phyloP scores from a whole-genome alignment of 768 basidiomycete species.

The Pleurotus djamor region DNA sequence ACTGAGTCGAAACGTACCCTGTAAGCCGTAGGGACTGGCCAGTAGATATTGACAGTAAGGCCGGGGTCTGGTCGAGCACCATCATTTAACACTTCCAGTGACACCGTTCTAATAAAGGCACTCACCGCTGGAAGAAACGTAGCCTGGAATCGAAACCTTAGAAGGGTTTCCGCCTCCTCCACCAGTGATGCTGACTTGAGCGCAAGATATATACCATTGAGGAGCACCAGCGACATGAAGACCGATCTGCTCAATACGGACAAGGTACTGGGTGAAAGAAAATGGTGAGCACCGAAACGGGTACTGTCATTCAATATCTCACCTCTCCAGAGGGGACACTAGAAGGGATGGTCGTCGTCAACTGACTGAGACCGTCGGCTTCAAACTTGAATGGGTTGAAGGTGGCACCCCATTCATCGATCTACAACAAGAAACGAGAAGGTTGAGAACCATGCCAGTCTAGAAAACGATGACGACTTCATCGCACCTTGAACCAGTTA shows the following conservation, averaged over 20 bases:
- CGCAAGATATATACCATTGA: conserved; percentile 48
- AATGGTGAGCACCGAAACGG: background rate
- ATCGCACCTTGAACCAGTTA: conserved; percentile 38
- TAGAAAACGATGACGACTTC: conserved; percentile 15
- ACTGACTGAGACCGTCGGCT: conserved; percentile 19
- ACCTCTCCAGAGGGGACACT: conserved; percentile 34
- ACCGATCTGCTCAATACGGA: conserved; percentile 38
- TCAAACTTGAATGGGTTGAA: conserved; percentile 26
- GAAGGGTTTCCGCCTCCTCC: conserved; percentile 40
- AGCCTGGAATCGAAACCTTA: conserved; percentile 50
- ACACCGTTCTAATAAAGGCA: background rate
- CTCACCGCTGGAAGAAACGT: conserved; percentile 34
- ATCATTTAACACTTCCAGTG: background rate
- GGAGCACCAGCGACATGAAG: conserved; percentile 44
- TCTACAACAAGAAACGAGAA: conserved; percentile 13
- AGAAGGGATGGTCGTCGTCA: conserved; percentile 31
- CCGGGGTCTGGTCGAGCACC: conserved; percentile 26
- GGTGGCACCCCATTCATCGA: conserved; percentile 28
- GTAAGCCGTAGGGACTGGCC: conserved; percentile 23
- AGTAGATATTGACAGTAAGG: conserved; percentile 41
- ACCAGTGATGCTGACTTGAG: conserved; percentile 41
- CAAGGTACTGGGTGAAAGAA: background rate
- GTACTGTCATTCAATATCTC: background rate
- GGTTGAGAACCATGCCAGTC: background rate
- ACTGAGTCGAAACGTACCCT: background rate